Conservation (phyloP, 2,329 filamentous ascomycete species). For the Aspergillus viridinutans region DNA sequence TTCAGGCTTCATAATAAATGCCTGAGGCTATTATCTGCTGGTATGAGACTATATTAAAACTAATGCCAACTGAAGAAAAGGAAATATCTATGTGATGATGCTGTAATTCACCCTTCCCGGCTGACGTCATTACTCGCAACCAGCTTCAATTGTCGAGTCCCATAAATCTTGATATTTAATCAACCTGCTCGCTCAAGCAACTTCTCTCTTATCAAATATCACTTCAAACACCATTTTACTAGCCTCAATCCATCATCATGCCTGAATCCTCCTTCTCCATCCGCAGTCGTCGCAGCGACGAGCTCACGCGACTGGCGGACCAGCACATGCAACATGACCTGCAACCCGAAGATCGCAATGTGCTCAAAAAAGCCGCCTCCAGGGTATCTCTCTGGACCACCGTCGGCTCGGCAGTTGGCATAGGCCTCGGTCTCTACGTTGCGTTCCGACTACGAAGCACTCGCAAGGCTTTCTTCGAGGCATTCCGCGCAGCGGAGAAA, state of each 20-base stretch:
- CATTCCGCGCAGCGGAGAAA: slow-evolving; percentile 58
- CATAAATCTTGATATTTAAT: neutral
- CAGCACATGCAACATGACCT: slow-evolving; percentile 58
- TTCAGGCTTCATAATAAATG: neutral
- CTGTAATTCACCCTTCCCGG: neutral
- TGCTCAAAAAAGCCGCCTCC: slow-evolving; percentile 51
- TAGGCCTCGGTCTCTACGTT: slow-evolving; percentile 56
- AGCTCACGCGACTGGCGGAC: slow-evolving; percentile 54
- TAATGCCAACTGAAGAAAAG: no score
- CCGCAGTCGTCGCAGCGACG: slow-evolving; percentile 45
- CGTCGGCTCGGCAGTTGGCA: slow-evolving; percentile 57
- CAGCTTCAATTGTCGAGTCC: neutral
- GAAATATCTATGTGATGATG: neutral
- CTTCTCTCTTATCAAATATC: neutral
- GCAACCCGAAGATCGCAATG: slow-evolving; percentile 55
- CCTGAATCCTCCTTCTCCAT: slow-evolving; percentile 47
- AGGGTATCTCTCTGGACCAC: slow-evolving; percentile 54
- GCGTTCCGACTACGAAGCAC: slow-evolving; percentile 55
- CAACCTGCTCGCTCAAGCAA: neutral
- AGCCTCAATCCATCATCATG: slow-evolving; percentile 7
- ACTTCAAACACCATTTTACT: neutral
- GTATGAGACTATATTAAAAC: neutral
- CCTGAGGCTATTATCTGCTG: neutral
- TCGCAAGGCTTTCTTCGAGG: slow-evolving; percentile 57
- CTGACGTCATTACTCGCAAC: neutral